phyloP scores from a whole-genome alignment of 2,329 filamentous ascomycete species.

The Malbranchea cinnamomea region DNA sequence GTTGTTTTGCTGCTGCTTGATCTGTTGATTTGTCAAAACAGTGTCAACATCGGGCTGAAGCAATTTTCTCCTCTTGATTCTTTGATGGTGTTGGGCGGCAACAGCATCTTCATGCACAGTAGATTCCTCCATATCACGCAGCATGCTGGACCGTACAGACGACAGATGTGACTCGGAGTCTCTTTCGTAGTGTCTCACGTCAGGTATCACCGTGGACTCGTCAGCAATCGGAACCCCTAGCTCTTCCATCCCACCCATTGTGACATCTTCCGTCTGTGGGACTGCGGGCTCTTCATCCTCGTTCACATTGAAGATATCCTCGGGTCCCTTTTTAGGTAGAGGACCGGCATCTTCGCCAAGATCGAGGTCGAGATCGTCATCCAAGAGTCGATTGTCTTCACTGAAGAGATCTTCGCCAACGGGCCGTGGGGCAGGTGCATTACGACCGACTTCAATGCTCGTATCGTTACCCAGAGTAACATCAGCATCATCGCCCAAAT shows the following conservation, averaged over 20 bases:
- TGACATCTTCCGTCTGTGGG: constrained; percentile 40
- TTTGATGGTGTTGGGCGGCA: constrained; percentile 50
- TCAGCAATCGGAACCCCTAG: constrained; percentile 42
- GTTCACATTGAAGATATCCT: constrained; percentile 21
- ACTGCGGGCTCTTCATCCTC: constrained; percentile 45
- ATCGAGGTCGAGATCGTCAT: constrained; percentile 40
- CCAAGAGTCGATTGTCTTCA: constrained; percentile 44
- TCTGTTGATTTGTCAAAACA: constrained; percentile 57
- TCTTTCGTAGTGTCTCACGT: constrained; percentile 22
- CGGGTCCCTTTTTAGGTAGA: constrained; percentile 23
- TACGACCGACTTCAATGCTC: constrained; percentile 81
- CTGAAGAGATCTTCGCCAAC: constrained; percentile 39
- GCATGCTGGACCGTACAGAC: constrained; percentile 35
- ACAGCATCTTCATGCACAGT: constrained; percentile 40
- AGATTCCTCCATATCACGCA: constrained; percentile 47
- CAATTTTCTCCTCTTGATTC: constrained; percentile 65
- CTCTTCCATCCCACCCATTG: constrained; percentile 32
- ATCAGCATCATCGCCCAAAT: constrained; percentile 48
- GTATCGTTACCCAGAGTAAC: constrained; percentile 50
- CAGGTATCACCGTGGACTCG: constrained; percentile 27
- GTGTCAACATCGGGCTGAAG: constrained; percentile 71
- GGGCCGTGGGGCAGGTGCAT: constrained; percentile 54
- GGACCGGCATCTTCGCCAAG: constrained; percentile 32
- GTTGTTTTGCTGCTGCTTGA: constrained; percentile 76
- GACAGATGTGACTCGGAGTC: constrained; percentile 41